A percentile compares a stretch with the other conserved stretches of the same genome.
phyloP scores from a whole-genome alignment of 352 stramenopile genomes.

The Phytophthora megakarya region DNA sequence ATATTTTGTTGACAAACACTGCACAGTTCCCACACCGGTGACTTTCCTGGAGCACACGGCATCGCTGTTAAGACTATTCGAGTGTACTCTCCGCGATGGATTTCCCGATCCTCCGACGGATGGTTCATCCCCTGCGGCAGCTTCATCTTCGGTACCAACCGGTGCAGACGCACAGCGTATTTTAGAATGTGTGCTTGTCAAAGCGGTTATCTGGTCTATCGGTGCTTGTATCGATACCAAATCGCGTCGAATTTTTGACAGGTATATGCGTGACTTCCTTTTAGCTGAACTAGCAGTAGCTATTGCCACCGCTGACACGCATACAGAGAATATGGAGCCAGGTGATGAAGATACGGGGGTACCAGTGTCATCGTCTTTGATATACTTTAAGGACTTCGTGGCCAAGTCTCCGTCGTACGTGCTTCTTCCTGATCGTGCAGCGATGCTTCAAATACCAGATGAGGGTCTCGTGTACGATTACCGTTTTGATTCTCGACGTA shows the following conservation, averaged over 20 bases:
- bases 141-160: conserved; percentile 33
- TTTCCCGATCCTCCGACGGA: conserved; percentile 31
- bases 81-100: conserved; percentile 72
- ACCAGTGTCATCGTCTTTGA: conserved; percentile 35
- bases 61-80: conserved; percentile 80
- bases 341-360: conserved; percentile 31
- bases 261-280: conserved; percentile 81
- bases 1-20: conserved; percentile 93
- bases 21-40: conserved; percentile 80
- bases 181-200: conserved; percentile 89
- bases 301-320: conserved; percentile 17
- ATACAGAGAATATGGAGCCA: conserved; percentile 17
- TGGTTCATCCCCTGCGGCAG: conserved; percentile 33
- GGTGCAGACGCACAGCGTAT: conserved; percentile 73
- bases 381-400: conserved; percentile 83
- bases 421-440: conserved; percentile 34
- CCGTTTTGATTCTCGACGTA: conserved; percentile 85
- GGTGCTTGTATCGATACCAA: conserved; percentile 90
- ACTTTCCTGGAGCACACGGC: conserved; percentile 92
- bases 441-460: conserved; percentile 56
- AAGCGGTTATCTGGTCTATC: conserved; percentile 91
- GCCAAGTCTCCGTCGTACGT: conserved; percentile 84
- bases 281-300: conserved; percentile 37
- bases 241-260: conserved; percentile 82
- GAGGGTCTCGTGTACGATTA: conserved; percentile 92